These are phyloP conservation scores for Saussurea involucrata DNA, from an alignment of 129 eudicot species.

Conservation along the genomic window DNA sequence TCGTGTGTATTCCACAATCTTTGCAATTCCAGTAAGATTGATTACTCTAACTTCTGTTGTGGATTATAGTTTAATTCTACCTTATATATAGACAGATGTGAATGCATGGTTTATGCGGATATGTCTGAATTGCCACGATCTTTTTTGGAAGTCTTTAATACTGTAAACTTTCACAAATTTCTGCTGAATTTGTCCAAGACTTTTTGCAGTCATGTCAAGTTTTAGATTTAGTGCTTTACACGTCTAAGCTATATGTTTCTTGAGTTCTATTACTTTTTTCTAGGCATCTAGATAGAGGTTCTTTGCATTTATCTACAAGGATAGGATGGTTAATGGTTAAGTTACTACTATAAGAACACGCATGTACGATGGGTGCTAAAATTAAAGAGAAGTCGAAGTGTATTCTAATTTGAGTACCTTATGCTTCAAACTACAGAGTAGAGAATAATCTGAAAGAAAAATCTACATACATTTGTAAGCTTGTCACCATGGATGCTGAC, in stretches of 20 bases:
- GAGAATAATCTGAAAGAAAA: background rate
- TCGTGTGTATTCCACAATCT: conserved; percentile 22
- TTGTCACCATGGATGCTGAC: background rate
- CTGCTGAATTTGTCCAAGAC: background rate
- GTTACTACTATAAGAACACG: background rate
- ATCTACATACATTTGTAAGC: conserved; percentile 1
- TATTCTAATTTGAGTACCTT: background rate
- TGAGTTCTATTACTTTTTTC: background rate
- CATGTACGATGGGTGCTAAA: background rate
- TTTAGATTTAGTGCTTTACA: background rate
- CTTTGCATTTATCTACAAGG: background rate
- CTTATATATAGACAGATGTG: background rate
- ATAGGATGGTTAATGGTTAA: background rate
- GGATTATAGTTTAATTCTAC: background rate
- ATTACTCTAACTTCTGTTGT: background rate
- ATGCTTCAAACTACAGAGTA: background rate
- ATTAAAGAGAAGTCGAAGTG: background rate
- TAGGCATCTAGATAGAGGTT: background rate
- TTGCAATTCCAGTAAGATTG: background rate
- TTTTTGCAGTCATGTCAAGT: background rate
- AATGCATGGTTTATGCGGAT: background rate
- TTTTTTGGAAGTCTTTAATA: background rate
- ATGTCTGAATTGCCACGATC: background rate
- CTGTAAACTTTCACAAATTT: background rate
- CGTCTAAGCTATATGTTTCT: background rate